Base-by-base conservation (phyloP, 306 rosid genomes). In the Pyrus bretschneideri region DNA sequence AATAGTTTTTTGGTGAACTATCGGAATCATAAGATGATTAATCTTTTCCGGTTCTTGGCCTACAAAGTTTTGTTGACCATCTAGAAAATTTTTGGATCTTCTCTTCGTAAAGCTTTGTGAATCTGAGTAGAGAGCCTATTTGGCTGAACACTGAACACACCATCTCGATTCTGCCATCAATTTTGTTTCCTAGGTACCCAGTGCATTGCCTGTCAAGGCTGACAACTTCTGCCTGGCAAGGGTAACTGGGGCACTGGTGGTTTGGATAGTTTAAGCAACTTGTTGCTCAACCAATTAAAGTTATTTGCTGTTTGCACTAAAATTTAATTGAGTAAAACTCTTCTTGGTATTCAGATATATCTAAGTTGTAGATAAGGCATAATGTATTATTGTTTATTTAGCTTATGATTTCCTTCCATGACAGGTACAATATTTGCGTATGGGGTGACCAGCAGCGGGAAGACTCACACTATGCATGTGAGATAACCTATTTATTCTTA, bases 401-500 rank as follows among this genome's bases (percentile, higher is more conserved):
- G 64, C 54, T 51, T 63, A 7, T 71, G 76, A 74, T 75, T 71
- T 81, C 74, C 77, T 83, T 75, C 49, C 77, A 49, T 75, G 9
- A 42, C 93, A 95, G 99, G 99, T 76, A 95, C 99, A 31, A 88
- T 95, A 76, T 95, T 95, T 83, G 99, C 99, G 18, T 95, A 95
- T 80, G 99, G 99, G 73, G 99, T 95, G 70, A 90, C 99, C 57
- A 95, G 99, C 89, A 95, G 99, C 31, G 99, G 99, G 83, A 95
- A 95, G 92, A 95, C 99, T 79, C 99, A 95, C 86, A 95, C 99
- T 67, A 95, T 95, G 99, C 99, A 95, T 87, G 99, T 95, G 74
- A 95, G 97, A 79, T 69, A 46, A 67, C 33, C 57, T 55, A 59
- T 70, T 80, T 75, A 19, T 42, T 63, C 74, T 70, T 70, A 54